Conservation (phyloP, 306 rosid genomes). For the Alnus glutinosa region DNA sequence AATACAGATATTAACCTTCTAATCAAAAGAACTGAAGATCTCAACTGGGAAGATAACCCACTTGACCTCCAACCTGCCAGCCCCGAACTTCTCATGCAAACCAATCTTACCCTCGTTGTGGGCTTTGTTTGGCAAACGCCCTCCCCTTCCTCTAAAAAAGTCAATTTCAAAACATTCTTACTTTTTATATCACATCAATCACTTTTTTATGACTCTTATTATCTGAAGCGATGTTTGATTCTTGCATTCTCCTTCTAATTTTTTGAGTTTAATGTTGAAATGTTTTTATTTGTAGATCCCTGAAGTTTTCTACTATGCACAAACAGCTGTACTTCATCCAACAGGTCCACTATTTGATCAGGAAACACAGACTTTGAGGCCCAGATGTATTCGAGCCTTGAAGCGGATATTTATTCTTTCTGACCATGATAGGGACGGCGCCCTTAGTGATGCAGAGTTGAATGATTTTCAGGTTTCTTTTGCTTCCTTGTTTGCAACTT, state of each 20-base stretch:
- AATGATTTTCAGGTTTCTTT: constrained; percentile 56
- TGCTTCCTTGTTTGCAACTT: not conserved
- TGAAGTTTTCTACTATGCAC: constrained; percentile 96
- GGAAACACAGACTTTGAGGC: constrained; percentile 89
- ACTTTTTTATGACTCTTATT: too few relatives aligned
- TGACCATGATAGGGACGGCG: constrained; percentile 94
- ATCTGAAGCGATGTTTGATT: constrained; percentile 12
- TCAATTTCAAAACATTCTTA: too few relatives aligned
- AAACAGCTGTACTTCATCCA: constrained; percentile 98
- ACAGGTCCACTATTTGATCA: constrained; percentile 91
- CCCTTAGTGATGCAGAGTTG: constrained; percentile 60
- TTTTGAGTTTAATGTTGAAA: not conserved
- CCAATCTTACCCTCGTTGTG: too few relatives aligned
- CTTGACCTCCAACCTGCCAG: too few relatives aligned
- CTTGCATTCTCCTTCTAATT: constrained; percentile 6
- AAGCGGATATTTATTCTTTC: constrained; percentile 90
- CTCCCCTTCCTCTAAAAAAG: too few relatives aligned
- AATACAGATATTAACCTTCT: too few relatives aligned
- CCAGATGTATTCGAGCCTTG: constrained; percentile 87
- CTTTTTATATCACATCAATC: too few relatives aligned
- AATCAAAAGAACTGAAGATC: too few relatives aligned
- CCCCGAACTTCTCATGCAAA: too few relatives aligned
- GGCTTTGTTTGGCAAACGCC: too few relatives aligned
- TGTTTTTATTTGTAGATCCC: constrained; percentile 61
- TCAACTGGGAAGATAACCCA: too few relatives aligned